Evolutionary conservation across 306 rosid species (phyloP), one percentile per base, ranked within the genome.

Genomic region (Citrullus mucosospermus): DNA sequence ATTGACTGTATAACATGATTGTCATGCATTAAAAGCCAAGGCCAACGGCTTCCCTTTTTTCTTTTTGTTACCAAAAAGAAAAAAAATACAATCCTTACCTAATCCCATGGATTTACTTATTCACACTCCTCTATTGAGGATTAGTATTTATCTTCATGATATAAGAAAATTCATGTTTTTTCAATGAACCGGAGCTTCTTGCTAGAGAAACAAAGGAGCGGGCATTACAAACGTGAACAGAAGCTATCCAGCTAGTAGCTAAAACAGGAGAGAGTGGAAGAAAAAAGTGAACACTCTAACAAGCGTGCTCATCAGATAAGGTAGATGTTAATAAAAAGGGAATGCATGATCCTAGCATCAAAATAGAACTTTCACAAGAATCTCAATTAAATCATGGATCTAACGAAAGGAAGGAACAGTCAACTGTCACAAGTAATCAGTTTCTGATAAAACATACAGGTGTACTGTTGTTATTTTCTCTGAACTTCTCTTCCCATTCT

Each of bases 401-500:
- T 56, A 12, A 55, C 12, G 11, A 72, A 25, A 71, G 58, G n/a
- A 41, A 68, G 73, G 34, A 68, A 68, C 34, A 68, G 74, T 39
- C 74, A 38, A 18, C 30, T 4, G 16, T 67, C 28, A 39, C 17
- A 68, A 41, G 32, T 68, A 68, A 28, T 15, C 20, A 71, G 76
- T 71, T 71, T 48, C 20, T 71, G 41, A 46, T 68, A 59, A 15
- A 78, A 61, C 97, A 82, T 94, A 94, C 98, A 69, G 85, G 90
- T 80, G 93, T 87, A 76, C 91, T 78, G 81, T 79, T 85, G 84
- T 87, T 89, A 87, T 92, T 91, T 86, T 92, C 98, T 91, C 92
- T 88, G 82, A 82, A 92, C 86, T 89, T 95, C 87, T 95, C 97
- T 85, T 95, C 98, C 97, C 97, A 92, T 66, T 91, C 92, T 73